Conservation (phyloP, 305 asterid species). For the Rubia occidens region DNA sequence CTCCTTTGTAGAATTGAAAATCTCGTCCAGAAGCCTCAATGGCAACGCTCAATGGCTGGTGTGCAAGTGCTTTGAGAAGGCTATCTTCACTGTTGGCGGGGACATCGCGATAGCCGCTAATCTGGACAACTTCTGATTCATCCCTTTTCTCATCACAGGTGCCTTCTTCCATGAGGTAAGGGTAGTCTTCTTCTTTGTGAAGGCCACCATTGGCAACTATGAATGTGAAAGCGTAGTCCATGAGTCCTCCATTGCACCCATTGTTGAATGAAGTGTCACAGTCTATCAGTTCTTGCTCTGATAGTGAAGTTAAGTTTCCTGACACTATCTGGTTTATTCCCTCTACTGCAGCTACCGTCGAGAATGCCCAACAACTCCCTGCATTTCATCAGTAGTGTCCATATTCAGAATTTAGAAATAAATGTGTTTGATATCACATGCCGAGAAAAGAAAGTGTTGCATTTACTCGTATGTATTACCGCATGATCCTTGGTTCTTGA, state of each 20-base stretch:
- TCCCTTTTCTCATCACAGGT: conserved; percentile 67
- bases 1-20: conserved; percentile 84
- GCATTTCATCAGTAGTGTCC: not conserved
- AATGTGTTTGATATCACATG: not conserved
- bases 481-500: conserved; percentile 70
- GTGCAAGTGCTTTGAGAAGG: conserved; percentile 71
- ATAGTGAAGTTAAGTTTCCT: conserved; percentile 47
- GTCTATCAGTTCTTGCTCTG: conserved; percentile 78
- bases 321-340: conserved; percentile 56
- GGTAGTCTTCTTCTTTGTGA: conserved; percentile 80
- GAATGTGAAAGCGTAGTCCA: conserved; percentile 73
- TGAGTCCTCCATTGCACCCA: conserved; percentile 87
- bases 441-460: not conserved
- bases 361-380: conserved; percentile 82
- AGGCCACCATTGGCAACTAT: conserved; percentile 65
- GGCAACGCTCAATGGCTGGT: conserved; percentile 90
- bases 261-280: conserved; percentile 63
- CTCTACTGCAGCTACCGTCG: conserved; percentile 62
- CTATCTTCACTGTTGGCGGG: conserved; percentile 62
- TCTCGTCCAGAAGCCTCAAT: conserved; percentile 81
- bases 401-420: not conserved
- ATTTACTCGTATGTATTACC: conserved; percentile 22
- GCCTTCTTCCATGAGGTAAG: conserved; percentile 86
- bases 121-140: conserved; percentile 46
- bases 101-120: conserved; percentile 68